A percentile compares a stretch with the other conserved stretches of the same genome.
These are phyloP conservation scores for Plantago major DNA, from an alignment of 257 asterid species.

Conservation along the genomic window DNA sequence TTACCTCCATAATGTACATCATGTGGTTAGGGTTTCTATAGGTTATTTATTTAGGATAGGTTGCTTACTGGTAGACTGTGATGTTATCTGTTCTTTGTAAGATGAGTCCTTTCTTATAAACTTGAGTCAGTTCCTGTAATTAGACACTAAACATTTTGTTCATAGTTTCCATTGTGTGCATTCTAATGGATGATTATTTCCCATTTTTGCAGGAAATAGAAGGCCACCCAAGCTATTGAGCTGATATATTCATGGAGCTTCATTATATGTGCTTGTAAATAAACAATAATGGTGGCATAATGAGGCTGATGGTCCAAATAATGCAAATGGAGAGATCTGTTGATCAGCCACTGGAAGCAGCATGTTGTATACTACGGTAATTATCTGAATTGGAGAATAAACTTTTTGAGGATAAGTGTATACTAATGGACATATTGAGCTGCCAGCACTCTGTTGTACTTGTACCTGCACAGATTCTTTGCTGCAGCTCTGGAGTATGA, in stretches of 20 bases:
- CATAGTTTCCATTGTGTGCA: no score
- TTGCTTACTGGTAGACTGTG: no score
- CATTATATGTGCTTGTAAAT: constrained; percentile 3
- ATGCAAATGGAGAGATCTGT: constrained; percentile 14
- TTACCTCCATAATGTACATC: no score
- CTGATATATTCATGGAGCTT: constrained; percentile 7
- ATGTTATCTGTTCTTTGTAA: neutral
- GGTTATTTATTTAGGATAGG: no score
- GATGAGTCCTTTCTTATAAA: neutral
- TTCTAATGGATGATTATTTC: neutral
- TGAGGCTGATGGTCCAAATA: constrained; percentile 2
- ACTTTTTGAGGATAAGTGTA: neutral
- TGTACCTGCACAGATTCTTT: neutral
- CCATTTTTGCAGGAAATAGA: constrained; percentile 32
- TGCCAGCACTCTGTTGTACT: neutral
- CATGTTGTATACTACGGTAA: constrained; percentile 13
- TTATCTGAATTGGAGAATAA: neutral
- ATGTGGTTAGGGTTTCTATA: no score
- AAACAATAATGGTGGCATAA: neutral
- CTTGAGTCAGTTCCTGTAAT: neutral
- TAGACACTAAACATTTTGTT: no score
- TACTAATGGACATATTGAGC: neutral
- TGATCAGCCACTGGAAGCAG: constrained; percentile 8
- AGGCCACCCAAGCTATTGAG: neutral
- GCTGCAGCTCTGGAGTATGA: no score